These are phyloP conservation scores for Elsinoe arachidis DNA, from an alignment of 2,329 filamentous ascomycete genomes.

Conservation along the genomic window DNA sequence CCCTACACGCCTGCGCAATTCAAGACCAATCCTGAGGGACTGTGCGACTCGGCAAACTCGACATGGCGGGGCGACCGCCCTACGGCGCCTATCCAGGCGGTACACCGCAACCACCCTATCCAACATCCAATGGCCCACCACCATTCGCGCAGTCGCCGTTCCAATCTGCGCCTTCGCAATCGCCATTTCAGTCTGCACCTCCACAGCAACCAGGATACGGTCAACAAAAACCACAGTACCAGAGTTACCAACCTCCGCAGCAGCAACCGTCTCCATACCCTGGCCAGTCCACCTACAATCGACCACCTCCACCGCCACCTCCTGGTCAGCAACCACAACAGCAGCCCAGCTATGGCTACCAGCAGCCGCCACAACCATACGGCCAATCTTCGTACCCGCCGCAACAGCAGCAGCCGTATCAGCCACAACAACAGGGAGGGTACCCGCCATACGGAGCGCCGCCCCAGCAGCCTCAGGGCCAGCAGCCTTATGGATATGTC, in stretches of 20 bases:
- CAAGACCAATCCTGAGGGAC: not conserved
- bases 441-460: constrained; percentile 16
- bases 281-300: constrained; percentile 21
- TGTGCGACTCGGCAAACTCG: constrained; percentile 22
- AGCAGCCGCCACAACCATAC: constrained; percentile 14
- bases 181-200: not conserved
- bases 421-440: constrained; percentile 19
- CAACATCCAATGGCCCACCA: constrained; percentile 33
- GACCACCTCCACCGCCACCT: constrained; percentile 31
- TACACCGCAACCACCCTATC: constrained; percentile 31
- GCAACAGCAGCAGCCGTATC: constrained; percentile 12
- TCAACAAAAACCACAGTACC: constrained; percentile 23
- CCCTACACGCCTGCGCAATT: not conserved
- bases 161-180: constrained; percentile 18
- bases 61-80: constrained; percentile 11
- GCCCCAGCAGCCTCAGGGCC: not conserved
- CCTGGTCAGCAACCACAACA: constrained; percentile 17
- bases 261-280: constrained; percentile 22
- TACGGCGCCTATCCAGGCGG: constrained; percentile 20
- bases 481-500: constrained; percentile 18
- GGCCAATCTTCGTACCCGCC: constrained; percentile 18
- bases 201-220: constrained; percentile 21
- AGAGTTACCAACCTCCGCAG: constrained; percentile 26
- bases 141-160: constrained; percentile 21
- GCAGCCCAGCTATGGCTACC: constrained; percentile 18